Base-by-base conservation (phyloP, 106 monocot species). In the Acorus calamus region DNA sequence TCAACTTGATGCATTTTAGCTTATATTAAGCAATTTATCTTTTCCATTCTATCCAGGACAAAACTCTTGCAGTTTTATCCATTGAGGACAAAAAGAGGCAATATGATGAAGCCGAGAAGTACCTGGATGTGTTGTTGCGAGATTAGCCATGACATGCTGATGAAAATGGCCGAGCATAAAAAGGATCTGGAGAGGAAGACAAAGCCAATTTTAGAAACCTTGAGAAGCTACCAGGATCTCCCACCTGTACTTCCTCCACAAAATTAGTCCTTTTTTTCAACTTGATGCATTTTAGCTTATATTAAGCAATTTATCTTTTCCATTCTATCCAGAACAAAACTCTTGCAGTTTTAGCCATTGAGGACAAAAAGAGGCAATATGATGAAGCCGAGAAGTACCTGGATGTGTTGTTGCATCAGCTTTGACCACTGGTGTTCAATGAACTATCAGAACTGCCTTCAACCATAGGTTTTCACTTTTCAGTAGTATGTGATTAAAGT, bases 51-150 rank as follows among this genome's bases (percentile, higher is more conserved):
- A 46, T 83, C 50, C 76, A 96, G 96, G 96, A 96, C 64, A 96
- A 91, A 79, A 74, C 87, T 71, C 90, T 96, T 62, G 96, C 96
- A 61, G 87, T 86, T 56, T 79, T 96, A 64, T 87, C 96, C 67
- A 96, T 96, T 69, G 96, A 96, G 77, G 96, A 96, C 13, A 96
- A 96, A 66, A 96, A 75, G 71, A 83, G 96, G 64, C 87, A 96
- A 68, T 91, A 85, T 85, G 84, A 84, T 48, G 85, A 80, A 69
- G 87, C 84, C 9, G 90, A 96, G 78, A 85, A 87, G 78, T 82
- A 91, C 50, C 85, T 96, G 46, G 91, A 96, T 60, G 84, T 87
- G 66, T 80, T 96, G 44, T 55, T 96, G 46, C 82, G n/a, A n/a
- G n/a, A n/a, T n/a, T 59, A 96, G 85, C 80, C 96, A 96, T 70